phyloP scores from a whole-genome alignment of 768 basidiomycete genomes.

The Trametes villosa region DNA sequence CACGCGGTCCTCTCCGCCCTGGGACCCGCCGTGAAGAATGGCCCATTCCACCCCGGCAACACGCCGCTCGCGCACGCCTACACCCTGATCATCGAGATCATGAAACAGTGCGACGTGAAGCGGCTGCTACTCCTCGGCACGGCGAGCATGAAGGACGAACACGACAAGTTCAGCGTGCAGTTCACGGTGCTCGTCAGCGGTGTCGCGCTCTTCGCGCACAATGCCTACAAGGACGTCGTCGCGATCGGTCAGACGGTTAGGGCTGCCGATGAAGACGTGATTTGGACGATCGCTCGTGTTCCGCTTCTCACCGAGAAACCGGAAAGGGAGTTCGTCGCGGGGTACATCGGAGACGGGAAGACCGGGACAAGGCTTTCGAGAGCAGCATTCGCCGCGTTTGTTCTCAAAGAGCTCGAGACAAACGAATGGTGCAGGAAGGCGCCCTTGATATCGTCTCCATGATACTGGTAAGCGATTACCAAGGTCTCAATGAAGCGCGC shows the following conservation, averaged over 20 bases:
- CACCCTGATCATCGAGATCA: conserved; percentile 53
- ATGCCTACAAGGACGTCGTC: conserved; percentile 71
- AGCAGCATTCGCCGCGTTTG: conserved; percentile 63
- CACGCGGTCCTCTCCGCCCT: conserved; percentile 70
- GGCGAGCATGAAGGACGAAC: conserved; percentile 61
- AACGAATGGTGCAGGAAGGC: conserved; percentile 47
- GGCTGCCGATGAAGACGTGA: conserved; percentile 48
- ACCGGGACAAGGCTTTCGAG: conserved; percentile 55
- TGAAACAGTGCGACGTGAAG: conserved; percentile 55
- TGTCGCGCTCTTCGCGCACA: conserved; percentile 46
- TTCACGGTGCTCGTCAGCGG: conserved; percentile 48
- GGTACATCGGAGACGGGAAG: conserved; percentile 70
- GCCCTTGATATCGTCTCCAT: conserved; percentile 43
- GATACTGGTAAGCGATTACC: not conserved
- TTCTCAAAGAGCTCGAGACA: conserved; percentile 57
- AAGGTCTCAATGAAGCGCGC: too few relatives aligned
- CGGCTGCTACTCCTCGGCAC: conserved; percentile 73
- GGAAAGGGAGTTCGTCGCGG: conserved; percentile 53
- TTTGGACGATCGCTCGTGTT: conserved; percentile 75
- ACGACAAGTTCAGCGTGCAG: conserved; percentile 57
- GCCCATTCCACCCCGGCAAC: conserved; percentile 47
- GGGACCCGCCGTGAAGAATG: conserved; percentile 51
- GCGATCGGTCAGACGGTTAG: conserved; percentile 63
- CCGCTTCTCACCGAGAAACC: conserved; percentile 59
- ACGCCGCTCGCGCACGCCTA: conserved; percentile 70